Evolutionary conservation across 768 basidiomycete genomes (phyloP), one percentile per base, ranked within the genome.

Genomic region (Porphyrellus cyaneotinctus): DNA sequence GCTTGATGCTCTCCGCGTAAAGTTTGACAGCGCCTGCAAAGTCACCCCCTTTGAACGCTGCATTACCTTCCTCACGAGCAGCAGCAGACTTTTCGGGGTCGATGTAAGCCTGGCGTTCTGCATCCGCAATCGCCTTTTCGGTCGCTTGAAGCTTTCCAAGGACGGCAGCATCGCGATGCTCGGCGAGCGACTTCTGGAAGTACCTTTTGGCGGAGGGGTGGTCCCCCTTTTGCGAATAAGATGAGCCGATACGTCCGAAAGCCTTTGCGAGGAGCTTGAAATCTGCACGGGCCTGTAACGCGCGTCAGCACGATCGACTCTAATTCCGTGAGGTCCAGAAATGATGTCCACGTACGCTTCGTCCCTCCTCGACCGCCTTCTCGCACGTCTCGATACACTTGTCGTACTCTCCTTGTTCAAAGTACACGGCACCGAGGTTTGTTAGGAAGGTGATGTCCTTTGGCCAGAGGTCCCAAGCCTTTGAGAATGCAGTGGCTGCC

Each of bases 241-340:
- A 81, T 8, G 85, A 83, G 13, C 95, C 97, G 45, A 87, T 81
- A 46, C 97, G 91, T 22, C 91, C 97, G 49, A 89, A 81, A 0
- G 95, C 94, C 72, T 98, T 98, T 30, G 95, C 95, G 53, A 97
- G 75, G 53, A 97, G 78, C 73, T 97, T 98, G 80, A 84, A 98
- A 73, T 99, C 95, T 6, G 88, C 90, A 45, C 93, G 86, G 37
- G 94, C 66, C 81, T 94, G 65, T 13, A 3, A 30, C 10, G 43
- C 23, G n/a, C 11, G 24, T 58, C 28, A 49, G 43, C 10, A 46
- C 38, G 20, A 47, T 31, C 28, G 13, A 28, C 6, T 11, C 18
- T 17, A 36, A 28, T n/a, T 20, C 33, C 33, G 2, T 20, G 2
- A 24, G 37, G 36, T 30, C 36, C 24, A n/a, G 20, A 18, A n/a